phyloP scores from a whole-genome alignment of 2,329 filamentous ascomycete species.

The Zasmidium angulare region DNA sequence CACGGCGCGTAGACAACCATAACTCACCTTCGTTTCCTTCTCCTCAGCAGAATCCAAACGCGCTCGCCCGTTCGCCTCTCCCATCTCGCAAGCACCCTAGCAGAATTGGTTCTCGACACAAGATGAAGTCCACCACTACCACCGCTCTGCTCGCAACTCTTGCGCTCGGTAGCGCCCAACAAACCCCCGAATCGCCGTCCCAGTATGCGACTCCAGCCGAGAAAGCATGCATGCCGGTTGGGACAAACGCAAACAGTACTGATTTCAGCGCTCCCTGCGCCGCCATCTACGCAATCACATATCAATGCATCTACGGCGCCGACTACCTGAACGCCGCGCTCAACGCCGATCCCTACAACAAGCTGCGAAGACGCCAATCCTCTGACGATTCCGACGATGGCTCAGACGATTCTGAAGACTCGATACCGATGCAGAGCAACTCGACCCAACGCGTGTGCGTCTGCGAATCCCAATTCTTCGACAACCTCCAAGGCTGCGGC shows the following conservation, averaged over 20 bases:
- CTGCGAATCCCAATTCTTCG: constrained; percentile 29
- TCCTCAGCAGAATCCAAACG: no score
- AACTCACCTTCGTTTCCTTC: no score
- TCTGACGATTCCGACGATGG: background rate
- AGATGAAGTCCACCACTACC: background rate
- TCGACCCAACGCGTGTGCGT: constrained; percentile 29
- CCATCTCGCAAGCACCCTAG: no score
- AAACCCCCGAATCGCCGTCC: background rate
- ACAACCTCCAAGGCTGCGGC: constrained; percentile 20
- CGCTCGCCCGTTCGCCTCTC: no score
- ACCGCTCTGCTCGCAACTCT: background rate
- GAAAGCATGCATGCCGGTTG: constrained; percentile 27
- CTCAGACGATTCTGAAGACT: constrained; percentile 4
- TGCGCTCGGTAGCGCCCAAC: background rate
- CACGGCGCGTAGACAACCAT: no score
- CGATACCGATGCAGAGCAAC: constrained; percentile 15
- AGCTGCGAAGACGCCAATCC: background rate
- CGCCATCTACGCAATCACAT: constrained; percentile 23
- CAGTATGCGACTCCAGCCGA: constrained; percentile 4
- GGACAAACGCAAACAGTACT: constrained; percentile 21
- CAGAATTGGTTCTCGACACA: no score
- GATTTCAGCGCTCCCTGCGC: constrained; percentile 30
- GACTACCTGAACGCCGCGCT: constrained; percentile 4
- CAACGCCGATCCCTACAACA: background rate
- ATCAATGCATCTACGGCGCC: constrained; percentile 25